Conservation (phyloP, 805 yeast species). For the Alloascoidea africana region DNA sequence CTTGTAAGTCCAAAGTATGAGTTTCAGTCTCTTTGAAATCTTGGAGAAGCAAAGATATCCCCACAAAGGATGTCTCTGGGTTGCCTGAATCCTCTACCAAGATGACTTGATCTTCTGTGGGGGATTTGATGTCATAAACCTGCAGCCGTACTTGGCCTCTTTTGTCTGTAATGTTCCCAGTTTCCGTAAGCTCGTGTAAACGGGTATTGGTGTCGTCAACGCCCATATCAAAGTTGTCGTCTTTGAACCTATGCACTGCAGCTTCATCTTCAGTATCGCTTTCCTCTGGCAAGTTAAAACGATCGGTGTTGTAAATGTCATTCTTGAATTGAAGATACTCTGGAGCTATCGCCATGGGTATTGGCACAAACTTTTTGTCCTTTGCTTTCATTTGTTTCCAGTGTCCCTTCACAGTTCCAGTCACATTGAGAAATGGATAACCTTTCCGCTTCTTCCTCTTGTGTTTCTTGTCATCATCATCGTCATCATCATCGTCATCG, state of each 20-base stretch:
- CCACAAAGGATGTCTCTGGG: slow-evolving; percentile 1
- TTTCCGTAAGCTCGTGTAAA: slow-evolving; percentile 19
- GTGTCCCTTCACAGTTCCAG: neutral
- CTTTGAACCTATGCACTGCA: slow-evolving; percentile 4
- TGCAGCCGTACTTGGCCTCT: slow-evolving; percentile 19
- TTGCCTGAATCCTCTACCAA: neutral
- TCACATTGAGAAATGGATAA: neutral
- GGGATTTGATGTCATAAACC: slow-evolving; percentile 15
- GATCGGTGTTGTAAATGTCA: neutral
- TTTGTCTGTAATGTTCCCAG: slow-evolving; percentile 17
- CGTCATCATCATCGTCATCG: slow-evolving; percentile 11
- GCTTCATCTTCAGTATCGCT: slow-evolving; percentile 5
- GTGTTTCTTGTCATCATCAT: slow-evolving; percentile 5
- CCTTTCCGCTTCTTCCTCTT: neutral
- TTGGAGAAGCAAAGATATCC: neutral
- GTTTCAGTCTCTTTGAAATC: slow-evolving; percentile 33
- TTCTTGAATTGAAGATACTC: neutral
- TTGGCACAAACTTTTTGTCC: slow-evolving; percentile 7
- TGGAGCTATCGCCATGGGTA: slow-evolving; percentile 4
- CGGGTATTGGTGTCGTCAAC: slow-evolving; percentile 12
- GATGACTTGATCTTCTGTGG: slow-evolving; percentile 1
- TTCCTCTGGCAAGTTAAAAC: slow-evolving; percentile 4
- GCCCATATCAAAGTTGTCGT: slow-evolving; percentile 9
- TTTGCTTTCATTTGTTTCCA: slow-evolving; percentile 6
- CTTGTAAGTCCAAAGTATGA: slow-evolving; percentile 35